A percentile compares a stretch with the other conserved stretches of the same genome.
Conservation (phyloP, 805 yeast genomes). For the Citeromyces nyonsensis region DNA sequence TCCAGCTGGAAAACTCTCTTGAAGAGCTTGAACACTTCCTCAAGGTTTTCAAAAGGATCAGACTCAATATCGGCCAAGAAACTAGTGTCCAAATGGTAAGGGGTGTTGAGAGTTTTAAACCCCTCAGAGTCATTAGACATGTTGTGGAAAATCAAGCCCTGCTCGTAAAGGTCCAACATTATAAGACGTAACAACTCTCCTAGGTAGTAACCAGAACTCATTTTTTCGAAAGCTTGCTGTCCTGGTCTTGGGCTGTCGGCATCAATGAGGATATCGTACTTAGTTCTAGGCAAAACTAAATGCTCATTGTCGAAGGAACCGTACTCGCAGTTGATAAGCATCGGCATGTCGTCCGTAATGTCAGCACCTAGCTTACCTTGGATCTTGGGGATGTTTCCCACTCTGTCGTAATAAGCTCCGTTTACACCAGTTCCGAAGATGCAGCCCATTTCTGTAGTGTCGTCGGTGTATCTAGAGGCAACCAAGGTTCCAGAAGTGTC, state of each 20-base stretch:
- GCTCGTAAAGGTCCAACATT: slow-evolving; percentile 55
- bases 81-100: slow-evolving; percentile 79
- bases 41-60: slow-evolving; percentile 82
- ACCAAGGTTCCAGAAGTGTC: slow-evolving; percentile 96
- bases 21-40: slow-evolving; percentile 62
- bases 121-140: slow-evolving; percentile 32
- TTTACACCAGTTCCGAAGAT: slow-evolving; percentile 98
- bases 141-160: slow-evolving; percentile 50
- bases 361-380: slow-evolving; percentile 59
- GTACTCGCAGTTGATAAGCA: slow-evolving; percentile 98
- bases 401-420: slow-evolving; percentile 88
- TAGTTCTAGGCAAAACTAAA: slow-evolving; percentile 75
- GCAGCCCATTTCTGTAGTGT: slow-evolving; percentile 86
- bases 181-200: slow-evolving; percentile 85
- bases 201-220: slow-evolving; percentile 94
- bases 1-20: slow-evolving; percentile 37
- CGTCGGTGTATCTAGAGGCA: slow-evolving; percentile 89
- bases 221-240: slow-evolving; percentile 93
- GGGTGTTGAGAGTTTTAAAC: slow-evolving; percentile 39
- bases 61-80: slow-evolving; percentile 79
- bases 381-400: slow-evolving; percentile 67
- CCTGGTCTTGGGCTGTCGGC: slow-evolving; percentile 91
- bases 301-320: slow-evolving; percentile 97
- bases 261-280: slow-evolving; percentile 74
- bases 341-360: slow-evolving; percentile 49